Conservation (phyloP, 306 rosid species). For the Castanospermum australe region DNA sequence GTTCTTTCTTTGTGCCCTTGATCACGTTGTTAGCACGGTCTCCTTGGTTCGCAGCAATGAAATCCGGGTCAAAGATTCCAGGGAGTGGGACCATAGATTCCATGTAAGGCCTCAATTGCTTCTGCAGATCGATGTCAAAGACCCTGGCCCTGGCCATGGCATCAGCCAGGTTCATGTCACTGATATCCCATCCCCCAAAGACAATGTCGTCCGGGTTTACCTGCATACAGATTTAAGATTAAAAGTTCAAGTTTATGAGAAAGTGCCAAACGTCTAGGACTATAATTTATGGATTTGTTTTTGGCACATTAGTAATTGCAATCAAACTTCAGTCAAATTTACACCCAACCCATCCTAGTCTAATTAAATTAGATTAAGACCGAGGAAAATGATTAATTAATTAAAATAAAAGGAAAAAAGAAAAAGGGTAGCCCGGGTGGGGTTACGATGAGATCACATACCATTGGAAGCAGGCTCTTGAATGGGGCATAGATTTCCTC, state of each 20-base stretch:
- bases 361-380: background rate
- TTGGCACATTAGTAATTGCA: background rate
- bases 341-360: too few species aligned
- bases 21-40: slow-evolving; percentile 85
- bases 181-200: slow-evolving; percentile 99
- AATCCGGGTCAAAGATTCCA: slow-evolving; percentile 88
- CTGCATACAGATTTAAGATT: slow-evolving; percentile 31
- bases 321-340: background rate
- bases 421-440: too few species aligned
- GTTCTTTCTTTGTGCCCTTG: slow-evolving; percentile 89
- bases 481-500: slow-evolving; percentile 97
- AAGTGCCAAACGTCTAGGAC: background rate
- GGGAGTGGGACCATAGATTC: slow-evolving; percentile 98
- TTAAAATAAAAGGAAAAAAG: background rate
- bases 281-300: background rate
- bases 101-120: slow-evolving; percentile 96
- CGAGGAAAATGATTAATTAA: background rate
- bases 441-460: slow-evolving; percentile 9
- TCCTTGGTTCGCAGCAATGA: slow-evolving; percentile 96
- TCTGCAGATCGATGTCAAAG: slow-evolving; percentile 93
- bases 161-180: slow-evolving; percentile 92
- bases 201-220: slow-evolving; percentile 95
- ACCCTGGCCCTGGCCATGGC: slow-evolving; percentile 95
- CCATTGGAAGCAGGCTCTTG: slow-evolving; percentile 96
- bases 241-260: background rate